Percentiles rank a stretch among this genome's conserved stretches.
These are phyloP conservation scores for Monilinia aucupariae DNA, from an alignment of 2,329 filamentous ascomycete genomes.

Conservation along the genomic window DNA sequence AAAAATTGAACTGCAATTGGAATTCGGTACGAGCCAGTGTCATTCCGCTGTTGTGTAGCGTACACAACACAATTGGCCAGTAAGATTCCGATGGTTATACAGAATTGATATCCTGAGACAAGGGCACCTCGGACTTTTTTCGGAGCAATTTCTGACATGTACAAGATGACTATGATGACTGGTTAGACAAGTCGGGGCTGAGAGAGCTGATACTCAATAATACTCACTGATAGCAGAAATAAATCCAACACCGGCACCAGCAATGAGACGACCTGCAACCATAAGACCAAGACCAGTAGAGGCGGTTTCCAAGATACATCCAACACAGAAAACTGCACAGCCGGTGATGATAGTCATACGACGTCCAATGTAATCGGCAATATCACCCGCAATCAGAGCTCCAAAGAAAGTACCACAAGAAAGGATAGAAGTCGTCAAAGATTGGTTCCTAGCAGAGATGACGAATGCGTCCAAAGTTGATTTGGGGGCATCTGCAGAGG, in stretches of 20 bases:
- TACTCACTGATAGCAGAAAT: conserved; percentile 59
- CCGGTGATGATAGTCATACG: conserved; percentile 60
- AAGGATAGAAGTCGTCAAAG: conserved; percentile 63
- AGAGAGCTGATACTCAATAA: conserved; percentile 42
- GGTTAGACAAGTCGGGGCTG: conserved; percentile 53
- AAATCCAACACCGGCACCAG: conserved; percentile 74
- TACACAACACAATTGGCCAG: conserved; percentile 72
- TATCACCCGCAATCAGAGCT: conserved; percentile 69
- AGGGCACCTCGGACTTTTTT: conserved; percentile 72
- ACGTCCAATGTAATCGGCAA: conserved; percentile 69
- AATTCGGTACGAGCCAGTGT: conserved; percentile 70
- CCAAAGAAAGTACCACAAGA: conserved; percentile 77
- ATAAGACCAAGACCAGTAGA: conserved; percentile 42
- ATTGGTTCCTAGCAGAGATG: conserved; percentile 46
- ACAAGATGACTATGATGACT: conserved; percentile 56
- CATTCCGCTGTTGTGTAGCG: conserved; percentile 54
- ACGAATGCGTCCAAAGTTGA: conserved; percentile 22
- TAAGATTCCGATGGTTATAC: conserved; percentile 73
- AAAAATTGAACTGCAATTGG: conserved; percentile 74
- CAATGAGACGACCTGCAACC: conserved; percentile 64
- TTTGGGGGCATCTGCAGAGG: conserved; percentile 1
- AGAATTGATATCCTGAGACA: conserved; percentile 78
- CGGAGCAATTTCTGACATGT: conserved; percentile 60
- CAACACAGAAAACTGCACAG: conserved; percentile 64
- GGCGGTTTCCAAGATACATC: conserved; percentile 58